Conservation (phyloP, 116 monocot genomes). For the Cymodocea nodosa region DNA sequence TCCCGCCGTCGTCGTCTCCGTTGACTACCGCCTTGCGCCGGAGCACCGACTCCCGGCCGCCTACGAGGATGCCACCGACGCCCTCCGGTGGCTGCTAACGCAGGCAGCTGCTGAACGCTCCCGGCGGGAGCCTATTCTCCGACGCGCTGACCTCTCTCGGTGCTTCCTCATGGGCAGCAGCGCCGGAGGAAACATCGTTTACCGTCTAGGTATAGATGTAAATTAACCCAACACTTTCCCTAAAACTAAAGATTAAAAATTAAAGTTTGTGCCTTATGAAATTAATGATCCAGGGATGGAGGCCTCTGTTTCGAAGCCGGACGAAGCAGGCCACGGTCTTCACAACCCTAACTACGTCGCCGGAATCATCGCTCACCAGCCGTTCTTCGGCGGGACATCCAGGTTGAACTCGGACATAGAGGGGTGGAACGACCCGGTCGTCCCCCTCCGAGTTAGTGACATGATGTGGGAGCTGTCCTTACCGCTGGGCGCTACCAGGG, state of each 20-base stretch:
- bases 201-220: too few relatives aligned
- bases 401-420: conserved; percentile 19
- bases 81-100: background rate
- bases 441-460: conserved; percentile 32
- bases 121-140: conserved; percentile 1
- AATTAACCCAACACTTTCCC: too few relatives aligned
- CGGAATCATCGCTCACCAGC: conserved; percentile 8
- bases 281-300: too few relatives aligned
- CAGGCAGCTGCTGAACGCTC: conserved; percentile 7
- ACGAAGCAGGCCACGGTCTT: too few relatives aligned
- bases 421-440: conserved; percentile 19
- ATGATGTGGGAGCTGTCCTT: conserved; percentile 45
- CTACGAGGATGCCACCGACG: conserved; percentile 10
- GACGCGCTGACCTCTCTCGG: conserved; percentile 31
- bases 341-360: too few relatives aligned
- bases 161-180: conserved; percentile 34
- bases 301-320: too few relatives aligned
- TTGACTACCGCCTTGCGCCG: conserved; percentile 10
- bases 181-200: conserved; percentile 41
- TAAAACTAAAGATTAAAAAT: too few relatives aligned
- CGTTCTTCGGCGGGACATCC: conserved; percentile 22
- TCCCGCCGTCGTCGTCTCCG: conserved; percentile 10
- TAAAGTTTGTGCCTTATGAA: too few relatives aligned
- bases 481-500: conserved; percentile 29
- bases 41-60: conserved; percentile 16